Evolutionary conservation across 1,284 basidiomycete genomes (phyloP), one percentile per base, ranked within the genome.

Genomic region (Agaricales sp.): DNA sequence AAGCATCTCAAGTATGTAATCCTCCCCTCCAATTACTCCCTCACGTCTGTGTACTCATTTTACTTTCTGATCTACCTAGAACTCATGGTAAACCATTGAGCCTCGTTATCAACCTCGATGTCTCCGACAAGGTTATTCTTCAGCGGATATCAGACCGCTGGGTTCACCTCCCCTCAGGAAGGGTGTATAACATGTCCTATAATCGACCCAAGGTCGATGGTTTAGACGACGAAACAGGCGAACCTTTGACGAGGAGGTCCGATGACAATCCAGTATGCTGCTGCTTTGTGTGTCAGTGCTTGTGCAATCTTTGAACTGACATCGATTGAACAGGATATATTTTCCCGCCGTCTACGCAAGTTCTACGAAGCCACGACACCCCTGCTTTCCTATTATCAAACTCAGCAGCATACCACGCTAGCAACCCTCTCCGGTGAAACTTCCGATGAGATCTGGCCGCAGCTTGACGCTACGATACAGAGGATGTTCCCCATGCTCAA

Each of bases 391-490:
- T 88, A 93, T 67, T 97, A 90, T 64, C 59, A 73, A 12, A 64
- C 69, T 30, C 47, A 6, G 65, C 61, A 12, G 61, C 72, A 21
- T 72, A 73, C 46, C 37, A 73, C 73, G 51, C 70, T 93, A n/a
- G 78, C 83, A 53, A 82, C 82, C 11, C 66, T 98, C n/a, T 70
- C 74, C 21, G 94, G 94, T 3, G 70, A 75, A 54, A 90, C 90
- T 14, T 92, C 88, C 19, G 90, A 97, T 63, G 90, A 96, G 67
- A 96, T 97, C 56, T 94, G 90, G 89, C 90, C 89, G 1, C 71
- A 82, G 56, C 73, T 94, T 3, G 84, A 89, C 51, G 64, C 64
- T 25, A 66, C 78, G 18, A 67, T 92, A 14, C 66, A 68, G 44
- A 65, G 68, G n/a, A 62, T 70, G 4, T 85, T 83, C 58, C 80